A percentile compares a stretch with the other conserved stretches of the same genome.
Conservation (phyloP, 2,329 filamentous ascomycete genomes). For the Pseudohalonectria lignicola region DNA sequence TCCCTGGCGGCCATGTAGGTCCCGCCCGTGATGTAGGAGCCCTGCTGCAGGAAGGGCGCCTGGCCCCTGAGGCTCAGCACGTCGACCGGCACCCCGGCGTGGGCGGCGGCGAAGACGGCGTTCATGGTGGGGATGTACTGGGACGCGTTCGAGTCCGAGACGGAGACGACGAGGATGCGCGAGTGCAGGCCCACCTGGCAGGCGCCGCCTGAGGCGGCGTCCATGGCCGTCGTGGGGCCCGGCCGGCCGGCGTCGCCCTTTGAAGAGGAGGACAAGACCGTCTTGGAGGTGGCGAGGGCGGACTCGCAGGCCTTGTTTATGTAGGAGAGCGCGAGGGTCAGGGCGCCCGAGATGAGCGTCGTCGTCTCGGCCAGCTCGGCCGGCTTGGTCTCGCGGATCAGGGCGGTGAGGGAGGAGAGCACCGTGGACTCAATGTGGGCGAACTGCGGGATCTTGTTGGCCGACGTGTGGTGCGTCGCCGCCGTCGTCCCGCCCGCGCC, state of each 20-base stretch:
- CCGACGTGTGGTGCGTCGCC: conserved; percentile 28
- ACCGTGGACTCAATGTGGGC: conserved; percentile 76
- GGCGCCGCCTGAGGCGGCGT: conserved; percentile 18
- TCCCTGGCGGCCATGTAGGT: conserved; percentile 41
- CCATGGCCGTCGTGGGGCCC: conserved; percentile 24
- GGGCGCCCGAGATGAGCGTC: conserved; percentile 80
- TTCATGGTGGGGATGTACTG: conserved; percentile 99
- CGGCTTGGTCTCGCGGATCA: conserved; percentile 59
- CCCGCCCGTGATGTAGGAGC: conserved; percentile 51
- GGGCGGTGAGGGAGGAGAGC: conserved; percentile 57
- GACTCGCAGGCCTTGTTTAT: conserved; percentile 73
- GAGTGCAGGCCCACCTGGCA: conserved; percentile 47
- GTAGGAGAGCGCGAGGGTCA: conserved; percentile 80
- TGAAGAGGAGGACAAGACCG: conserved; percentile 7
- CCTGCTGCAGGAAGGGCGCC: conserved; percentile 90
- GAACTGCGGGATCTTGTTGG: conserved; percentile 93
- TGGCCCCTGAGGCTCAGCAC: conserved; percentile 77
- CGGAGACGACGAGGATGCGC: conserved; percentile 81
- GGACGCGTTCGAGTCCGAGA: conserved; percentile 72
- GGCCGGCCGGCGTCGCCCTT: background rate
- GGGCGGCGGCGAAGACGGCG: conserved; percentile 87
- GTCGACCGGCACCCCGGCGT: conserved; percentile 81
- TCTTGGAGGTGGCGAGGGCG: conserved; percentile 37
- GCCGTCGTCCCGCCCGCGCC: conserved; percentile 5
- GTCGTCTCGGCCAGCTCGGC: conserved; percentile 61